These are phyloP conservation scores for Cordyceps cateniannulata DNA, from an alignment of 2,329 filamentous ascomycete genomes.

Conservation along the genomic window DNA sequence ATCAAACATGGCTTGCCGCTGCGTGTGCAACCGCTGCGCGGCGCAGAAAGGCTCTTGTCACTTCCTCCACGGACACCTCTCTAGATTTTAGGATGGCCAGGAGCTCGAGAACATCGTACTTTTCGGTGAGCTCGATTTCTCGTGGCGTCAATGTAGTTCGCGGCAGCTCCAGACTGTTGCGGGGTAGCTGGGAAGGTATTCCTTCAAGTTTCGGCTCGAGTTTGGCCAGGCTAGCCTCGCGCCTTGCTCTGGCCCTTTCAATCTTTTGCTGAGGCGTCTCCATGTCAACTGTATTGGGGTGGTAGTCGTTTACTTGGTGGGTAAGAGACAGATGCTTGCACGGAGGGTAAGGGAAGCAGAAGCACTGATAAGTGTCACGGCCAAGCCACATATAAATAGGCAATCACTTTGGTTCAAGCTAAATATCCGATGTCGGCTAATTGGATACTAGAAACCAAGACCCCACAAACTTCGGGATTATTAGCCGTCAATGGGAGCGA, in stretches of 20 bases:
- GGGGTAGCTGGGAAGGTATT: constrained; percentile 14
- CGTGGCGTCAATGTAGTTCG: constrained; percentile 18
- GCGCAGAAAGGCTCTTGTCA: constrained; percentile 11
- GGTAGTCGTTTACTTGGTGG: neutral
- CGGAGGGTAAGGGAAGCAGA: neutral
- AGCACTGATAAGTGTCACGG: neutral
- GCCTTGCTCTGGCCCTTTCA: constrained; percentile 11
- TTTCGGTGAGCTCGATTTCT: constrained; percentile 24
- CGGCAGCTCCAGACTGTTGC: constrained; percentile 20
- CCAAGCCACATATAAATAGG: neutral
- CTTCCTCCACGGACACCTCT: constrained; percentile 11
- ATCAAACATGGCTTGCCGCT: neutral
- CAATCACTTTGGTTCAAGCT: neutral
- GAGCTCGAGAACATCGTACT: constrained; percentile 20
- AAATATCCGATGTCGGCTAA: constrained; percentile 7
- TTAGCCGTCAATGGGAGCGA: neutral
- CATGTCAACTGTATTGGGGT: neutral
- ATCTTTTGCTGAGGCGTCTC: constrained; percentile 11
- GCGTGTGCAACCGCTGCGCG: constrained; percentile 13
- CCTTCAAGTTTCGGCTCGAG: constrained; percentile 15
- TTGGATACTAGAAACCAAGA: neutral
- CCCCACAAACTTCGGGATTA: neutral
- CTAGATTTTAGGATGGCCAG: constrained; percentile 8
- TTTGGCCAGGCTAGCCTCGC: constrained; percentile 14
- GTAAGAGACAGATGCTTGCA: neutral